Base-by-base conservation (phyloP, 78 protist genomes). In the slime mould (Dictyostelium discoideum) region DNA sequence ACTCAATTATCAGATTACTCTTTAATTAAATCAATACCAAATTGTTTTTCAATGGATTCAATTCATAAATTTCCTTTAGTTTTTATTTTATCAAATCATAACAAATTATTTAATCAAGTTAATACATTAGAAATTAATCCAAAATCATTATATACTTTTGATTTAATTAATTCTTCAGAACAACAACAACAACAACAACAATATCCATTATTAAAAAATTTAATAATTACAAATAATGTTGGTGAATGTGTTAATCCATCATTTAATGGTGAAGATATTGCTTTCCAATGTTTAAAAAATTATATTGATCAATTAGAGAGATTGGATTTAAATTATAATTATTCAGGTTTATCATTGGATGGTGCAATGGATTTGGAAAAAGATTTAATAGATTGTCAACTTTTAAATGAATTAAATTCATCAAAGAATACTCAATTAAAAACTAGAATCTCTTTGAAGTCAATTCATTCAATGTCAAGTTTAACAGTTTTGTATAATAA, bases 331-430 rank as follows among this genome's bases (percentile, higher is more conserved):
- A 74, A 74, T 16, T 74, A 74, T 32, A 74, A 74, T 37, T 74
- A 29, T 39, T 74, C 81, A 13, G 81, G 81, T 74, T 16, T 74
- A 32, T 74, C 81, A 0, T 16, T 26, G 0, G 81, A 74, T 74
- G 81, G 81, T 74, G 81, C 81, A 74, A 26, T 69, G 39, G 81
- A 74, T 74, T 74, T 74, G 3, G 81, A 74, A 74, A 74, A 74
- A 16, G 81, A 74, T 74, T 74, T 74, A 74, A 74, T 74, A 37
- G 81, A 74, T 37, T 7, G 16, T 11, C 46, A 26, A 74, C 39
- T 69, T 11, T 69, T 69, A 69, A 69, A 69, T 60, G 69, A 60
- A 20, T 60, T 60, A 20, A 60, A 60, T 60, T 14, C 69, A 60
- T 20, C 69, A 60, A 60, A 60, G 26, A 60, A 60, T 60, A 60